Percentiles rank a stretch among this genome's conserved stretches.
Evolutionary conservation across 768 basidiomycete species (phyloP).

Genomic region (Amanita brunnescens): DNA sequence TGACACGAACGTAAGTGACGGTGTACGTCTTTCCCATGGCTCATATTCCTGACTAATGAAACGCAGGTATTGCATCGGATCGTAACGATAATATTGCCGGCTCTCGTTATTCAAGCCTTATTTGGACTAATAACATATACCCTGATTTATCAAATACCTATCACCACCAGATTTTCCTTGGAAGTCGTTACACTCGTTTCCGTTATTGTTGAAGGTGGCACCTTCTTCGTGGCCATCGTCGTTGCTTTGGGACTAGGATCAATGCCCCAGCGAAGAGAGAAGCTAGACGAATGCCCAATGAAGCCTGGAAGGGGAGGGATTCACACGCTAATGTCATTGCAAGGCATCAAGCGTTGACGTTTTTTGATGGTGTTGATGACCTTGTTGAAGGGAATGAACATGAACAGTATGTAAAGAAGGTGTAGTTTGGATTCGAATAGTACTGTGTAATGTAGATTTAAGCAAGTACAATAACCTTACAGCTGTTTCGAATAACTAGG

Average conservation of each 20-base stretch:
- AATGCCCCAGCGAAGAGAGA: neutral
- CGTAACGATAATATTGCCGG: neutral
- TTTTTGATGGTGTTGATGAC: too few species aligned
- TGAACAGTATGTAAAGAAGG: too few species aligned
- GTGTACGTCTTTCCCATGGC: neutral
- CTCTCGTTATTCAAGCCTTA: neutral
- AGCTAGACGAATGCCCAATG: neutral
- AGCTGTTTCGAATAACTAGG: too few species aligned
- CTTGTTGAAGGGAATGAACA: too few species aligned
- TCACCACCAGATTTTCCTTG: neutral
- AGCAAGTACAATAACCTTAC: too few species aligned
- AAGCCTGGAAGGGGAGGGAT: neutral
- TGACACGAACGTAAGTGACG: neutral
- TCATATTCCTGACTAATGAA: neutral
- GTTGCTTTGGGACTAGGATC: neutral
- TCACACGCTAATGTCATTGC: too few species aligned
- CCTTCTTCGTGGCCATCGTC: neutral
- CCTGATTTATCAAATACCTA: neutral
- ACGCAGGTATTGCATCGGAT: neutral
- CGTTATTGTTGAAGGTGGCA: neutral
- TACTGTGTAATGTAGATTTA: too few species aligned
- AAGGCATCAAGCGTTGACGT: too few species aligned
- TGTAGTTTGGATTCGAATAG: too few species aligned
- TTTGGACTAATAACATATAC: neutral
- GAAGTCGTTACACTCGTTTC: neutral